Conservation (phyloP, 2,329 filamentous ascomycete genomes). For the Apiospora malaysiana region DNA sequence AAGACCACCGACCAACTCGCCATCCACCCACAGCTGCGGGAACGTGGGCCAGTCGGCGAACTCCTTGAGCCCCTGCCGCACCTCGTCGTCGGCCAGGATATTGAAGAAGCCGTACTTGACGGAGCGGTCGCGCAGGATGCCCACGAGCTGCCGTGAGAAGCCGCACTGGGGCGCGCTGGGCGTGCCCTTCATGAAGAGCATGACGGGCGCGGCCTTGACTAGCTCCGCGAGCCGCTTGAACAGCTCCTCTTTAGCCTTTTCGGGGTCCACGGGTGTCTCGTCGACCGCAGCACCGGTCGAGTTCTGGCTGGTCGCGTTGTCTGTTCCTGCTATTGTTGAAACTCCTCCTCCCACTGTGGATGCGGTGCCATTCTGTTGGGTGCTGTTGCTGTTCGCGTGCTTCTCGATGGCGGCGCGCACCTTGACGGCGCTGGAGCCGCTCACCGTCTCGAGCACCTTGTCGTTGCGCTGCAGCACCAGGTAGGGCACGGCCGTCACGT, state of each 20-base stretch:
- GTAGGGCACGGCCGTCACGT: slow-evolving; percentile 93
- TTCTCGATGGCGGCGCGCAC: slow-evolving; percentile 86
- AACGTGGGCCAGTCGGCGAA: slow-evolving; percentile 99
- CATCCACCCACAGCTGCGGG: slow-evolving; percentile 90
- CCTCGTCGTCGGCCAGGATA: slow-evolving; percentile 96
- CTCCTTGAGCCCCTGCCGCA: slow-evolving; percentile 94
- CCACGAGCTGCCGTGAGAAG: slow-evolving; percentile 90
- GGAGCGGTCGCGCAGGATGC: slow-evolving; percentile 82
- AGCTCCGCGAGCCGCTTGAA: slow-evolving; percentile 81
- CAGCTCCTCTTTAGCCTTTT: slow-evolving; percentile 80
- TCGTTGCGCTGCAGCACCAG: slow-evolving; percentile 81
- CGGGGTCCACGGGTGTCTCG: slow-evolving; percentile 47
- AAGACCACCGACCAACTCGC: slow-evolving; percentile 88
- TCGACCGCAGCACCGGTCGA: slow-evolving; percentile 44
- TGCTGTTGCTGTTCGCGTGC: slow-evolving; percentile 63
- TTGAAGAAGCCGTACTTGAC: slow-evolving; percentile 99
- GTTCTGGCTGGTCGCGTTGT: slow-evolving; percentile 31
- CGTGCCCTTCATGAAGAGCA: slow-evolving; percentile 99
- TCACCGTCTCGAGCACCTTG: slow-evolving; percentile 81
- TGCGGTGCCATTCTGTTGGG: slow-evolving; percentile 43
- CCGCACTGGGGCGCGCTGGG: slow-evolving; percentile 87
- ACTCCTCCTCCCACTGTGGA: slow-evolving; percentile 41
- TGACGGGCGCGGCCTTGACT: slow-evolving; percentile 94
- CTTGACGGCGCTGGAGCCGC: slow-evolving; percentile 86
- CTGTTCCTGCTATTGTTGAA: slow-evolving; percentile 23